Conservation (phyloP, 1,284 basidiomycete species). For the Phellinidium pouzarii region DNA sequence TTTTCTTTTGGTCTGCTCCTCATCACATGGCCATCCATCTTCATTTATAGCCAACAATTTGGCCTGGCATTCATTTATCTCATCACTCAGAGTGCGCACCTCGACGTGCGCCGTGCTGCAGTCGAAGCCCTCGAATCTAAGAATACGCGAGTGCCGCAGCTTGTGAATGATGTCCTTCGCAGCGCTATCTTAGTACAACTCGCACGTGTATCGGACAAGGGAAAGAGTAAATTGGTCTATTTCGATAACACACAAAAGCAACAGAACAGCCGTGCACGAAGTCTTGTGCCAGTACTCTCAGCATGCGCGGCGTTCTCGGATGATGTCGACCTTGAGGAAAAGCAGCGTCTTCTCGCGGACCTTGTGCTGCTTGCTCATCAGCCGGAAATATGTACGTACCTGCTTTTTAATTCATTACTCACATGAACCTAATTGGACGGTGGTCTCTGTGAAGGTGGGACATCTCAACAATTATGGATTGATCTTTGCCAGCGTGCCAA, state of each 20-base stretch:
- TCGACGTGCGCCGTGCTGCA: slow-evolving; percentile 46
- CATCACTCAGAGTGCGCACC: slow-evolving; percentile 48
- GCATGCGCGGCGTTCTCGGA: slow-evolving; percentile 40
- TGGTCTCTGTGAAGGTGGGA: slow-evolving; percentile 34
- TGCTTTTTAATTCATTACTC: neutral
- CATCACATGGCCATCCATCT: neutral
- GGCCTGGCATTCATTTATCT: slow-evolving; percentile 67
- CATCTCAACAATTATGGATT: slow-evolving; percentile 72
- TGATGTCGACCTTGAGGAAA: slow-evolving; percentile 30
- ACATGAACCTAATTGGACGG: slow-evolving; percentile 2
- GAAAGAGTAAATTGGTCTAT: slow-evolving; percentile 15
- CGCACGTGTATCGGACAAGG: slow-evolving; percentile 20
- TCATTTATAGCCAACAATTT: slow-evolving; percentile 42
- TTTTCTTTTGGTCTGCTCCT: slow-evolving; percentile 10
- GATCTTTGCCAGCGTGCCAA: slow-evolving; percentile 68
- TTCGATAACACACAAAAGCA: slow-evolving; percentile 4
- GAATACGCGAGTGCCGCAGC: slow-evolving; percentile 32
- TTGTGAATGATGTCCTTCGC: slow-evolving; percentile 46
- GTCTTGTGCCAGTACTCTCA: slow-evolving; percentile 45
- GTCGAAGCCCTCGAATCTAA: slow-evolving; percentile 37
- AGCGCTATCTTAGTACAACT: slow-evolving; percentile 49
- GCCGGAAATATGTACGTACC: slow-evolving; percentile 47
- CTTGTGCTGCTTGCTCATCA: slow-evolving; percentile 73
- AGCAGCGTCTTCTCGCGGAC: slow-evolving; percentile 45
- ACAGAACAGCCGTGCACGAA: slow-evolving; percentile 21